Percentiles rank a stretch among this genome's conserved stretches.
These are phyloP conservation scores for Nakataea oryzae DNA, from an alignment of 2,329 filamentous ascomycete species.

Conservation along the genomic window DNA sequence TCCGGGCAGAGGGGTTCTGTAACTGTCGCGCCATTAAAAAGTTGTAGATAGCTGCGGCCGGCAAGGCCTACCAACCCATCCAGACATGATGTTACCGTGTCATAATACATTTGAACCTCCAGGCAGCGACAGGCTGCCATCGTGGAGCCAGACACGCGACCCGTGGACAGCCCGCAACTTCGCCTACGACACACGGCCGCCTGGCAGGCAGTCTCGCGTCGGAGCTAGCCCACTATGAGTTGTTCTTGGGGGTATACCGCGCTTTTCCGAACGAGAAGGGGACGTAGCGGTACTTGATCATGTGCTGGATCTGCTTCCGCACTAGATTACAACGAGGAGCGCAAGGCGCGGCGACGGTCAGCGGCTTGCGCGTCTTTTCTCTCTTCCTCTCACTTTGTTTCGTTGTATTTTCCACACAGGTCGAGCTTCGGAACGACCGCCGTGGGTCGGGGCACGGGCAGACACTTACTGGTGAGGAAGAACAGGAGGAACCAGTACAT, in stretches of 20 bases:
- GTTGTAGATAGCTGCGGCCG: neutral
- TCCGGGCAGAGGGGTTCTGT: neutral
- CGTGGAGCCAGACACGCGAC: neutral
- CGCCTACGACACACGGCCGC: neutral
- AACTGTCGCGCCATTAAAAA: neutral
- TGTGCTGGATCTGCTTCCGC: slow-evolving; percentile 99
- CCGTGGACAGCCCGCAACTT: neutral
- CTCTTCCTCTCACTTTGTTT: too few species aligned
- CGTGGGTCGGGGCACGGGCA: too few species aligned
- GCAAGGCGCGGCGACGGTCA: neutral
- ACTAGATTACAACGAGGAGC: slow-evolving; percentile 40
- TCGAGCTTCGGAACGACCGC: too few species aligned
- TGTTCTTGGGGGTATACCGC: slow-evolving; percentile 56
- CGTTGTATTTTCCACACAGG: neutral
- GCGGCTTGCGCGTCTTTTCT: neutral
- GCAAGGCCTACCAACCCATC: neutral
- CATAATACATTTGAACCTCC: neutral
- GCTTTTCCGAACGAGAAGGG: slow-evolving; percentile 89
- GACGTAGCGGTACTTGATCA: slow-evolving; percentile 99
- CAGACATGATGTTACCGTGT: neutral
- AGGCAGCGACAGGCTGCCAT: neutral
- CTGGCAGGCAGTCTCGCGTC: neutral
- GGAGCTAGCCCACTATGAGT: slow-evolving; percentile 13
- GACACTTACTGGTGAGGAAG: slow-evolving; percentile 77
- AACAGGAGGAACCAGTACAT: slow-evolving; percentile 99